These are phyloP conservation scores for Artomyces pyxidatus DNA, from an alignment of 768 basidiomycete species.

Conservation along the genomic window DNA sequence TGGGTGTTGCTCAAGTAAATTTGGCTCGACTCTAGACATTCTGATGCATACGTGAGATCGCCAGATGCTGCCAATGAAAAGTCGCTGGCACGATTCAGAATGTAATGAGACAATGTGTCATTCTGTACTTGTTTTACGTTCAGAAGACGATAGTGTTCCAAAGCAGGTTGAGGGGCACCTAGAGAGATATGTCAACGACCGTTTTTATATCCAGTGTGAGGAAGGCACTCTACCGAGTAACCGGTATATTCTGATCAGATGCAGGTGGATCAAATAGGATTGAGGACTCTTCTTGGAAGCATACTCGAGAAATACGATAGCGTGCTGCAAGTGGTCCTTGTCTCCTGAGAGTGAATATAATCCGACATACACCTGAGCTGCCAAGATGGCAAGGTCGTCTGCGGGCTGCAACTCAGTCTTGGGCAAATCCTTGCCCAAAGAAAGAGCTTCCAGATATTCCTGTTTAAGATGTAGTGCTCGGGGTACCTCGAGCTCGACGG, in stretches of 20 bases:
- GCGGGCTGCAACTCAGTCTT: constrained; percentile 78
- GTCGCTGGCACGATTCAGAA: constrained; percentile 68
- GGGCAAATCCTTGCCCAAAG: constrained; percentile 57
- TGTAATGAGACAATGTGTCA: constrained; percentile 81
- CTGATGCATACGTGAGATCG: constrained; percentile 66
- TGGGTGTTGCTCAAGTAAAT: constrained; percentile 75
- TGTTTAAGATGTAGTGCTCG: constrained; percentile 45
- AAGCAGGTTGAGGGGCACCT: constrained; percentile 67
- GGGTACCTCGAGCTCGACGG: constrained; percentile 45
- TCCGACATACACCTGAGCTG: constrained; percentile 58
- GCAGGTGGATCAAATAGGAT: constrained; percentile 69
- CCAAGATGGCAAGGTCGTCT: constrained; percentile 76
- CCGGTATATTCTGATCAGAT: constrained; percentile 76
- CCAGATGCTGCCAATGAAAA: constrained; percentile 74
- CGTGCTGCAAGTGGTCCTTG: constrained; percentile 53
- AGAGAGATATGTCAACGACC: constrained; percentile 3
- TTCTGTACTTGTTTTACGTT: constrained; percentile 81
- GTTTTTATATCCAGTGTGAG: constrained; percentile 2
- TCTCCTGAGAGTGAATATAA: constrained; percentile 52
- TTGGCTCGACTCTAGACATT: constrained; percentile 73
- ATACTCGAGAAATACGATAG: constrained; percentile 61
- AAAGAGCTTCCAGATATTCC: constrained; percentile 60
- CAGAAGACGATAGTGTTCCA: constrained; percentile 75
- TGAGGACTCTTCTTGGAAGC: constrained; percentile 65
- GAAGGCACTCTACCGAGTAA: constrained; percentile 48